A percentile compares a stretch with the other conserved stretches of the same genome.
Conservation (phyloP, 768 basidiomycete species). For the Mycena vulgaris region DNA sequence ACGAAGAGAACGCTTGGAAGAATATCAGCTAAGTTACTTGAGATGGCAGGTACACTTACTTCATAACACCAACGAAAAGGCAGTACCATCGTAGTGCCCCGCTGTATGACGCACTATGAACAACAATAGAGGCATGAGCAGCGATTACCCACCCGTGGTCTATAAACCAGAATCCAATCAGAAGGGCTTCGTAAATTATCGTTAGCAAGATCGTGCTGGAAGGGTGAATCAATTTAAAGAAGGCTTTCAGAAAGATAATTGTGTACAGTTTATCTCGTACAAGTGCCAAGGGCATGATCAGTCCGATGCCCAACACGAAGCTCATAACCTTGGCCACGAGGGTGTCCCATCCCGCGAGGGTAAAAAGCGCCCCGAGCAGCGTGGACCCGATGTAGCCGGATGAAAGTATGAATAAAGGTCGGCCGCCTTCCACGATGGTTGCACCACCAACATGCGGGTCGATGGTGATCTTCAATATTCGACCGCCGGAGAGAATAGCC, state of each 20-base stretch:
- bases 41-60: slow-evolving; percentile 61
- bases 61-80: slow-evolving; percentile 88
- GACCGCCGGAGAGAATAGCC: slow-evolving; percentile 87
- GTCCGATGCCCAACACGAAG: slow-evolving; percentile 89
- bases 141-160: slow-evolving; percentile 83
- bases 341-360: slow-evolving; percentile 89
- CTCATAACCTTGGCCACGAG: slow-evolving; percentile 94
- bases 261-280: slow-evolving; percentile 93
- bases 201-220: slow-evolving; percentile 89
- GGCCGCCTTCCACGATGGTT: slow-evolving; percentile 84
- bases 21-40: slow-evolving; percentile 8
- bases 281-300: slow-evolving; percentile 88
- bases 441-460: slow-evolving; percentile 88
- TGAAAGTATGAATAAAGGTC: slow-evolving; percentile 77
- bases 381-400: slow-evolving; percentile 90
- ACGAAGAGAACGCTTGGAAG: slow-evolving; percentile 82
- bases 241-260: slow-evolving; percentile 2
- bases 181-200: slow-evolving; percentile 84
- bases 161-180: slow-evolving; percentile 96
- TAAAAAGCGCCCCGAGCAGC: slow-evolving; percentile 85
- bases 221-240: background rate
- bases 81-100: slow-evolving; percentile 89
- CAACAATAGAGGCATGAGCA: background rate
- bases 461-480: slow-evolving; percentile 84
- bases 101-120: slow-evolving; percentile 52